Evolutionary conservation across 805 yeast genomes (phyloP).

Genomic region (Cyberlindnera mrakii): DNA sequence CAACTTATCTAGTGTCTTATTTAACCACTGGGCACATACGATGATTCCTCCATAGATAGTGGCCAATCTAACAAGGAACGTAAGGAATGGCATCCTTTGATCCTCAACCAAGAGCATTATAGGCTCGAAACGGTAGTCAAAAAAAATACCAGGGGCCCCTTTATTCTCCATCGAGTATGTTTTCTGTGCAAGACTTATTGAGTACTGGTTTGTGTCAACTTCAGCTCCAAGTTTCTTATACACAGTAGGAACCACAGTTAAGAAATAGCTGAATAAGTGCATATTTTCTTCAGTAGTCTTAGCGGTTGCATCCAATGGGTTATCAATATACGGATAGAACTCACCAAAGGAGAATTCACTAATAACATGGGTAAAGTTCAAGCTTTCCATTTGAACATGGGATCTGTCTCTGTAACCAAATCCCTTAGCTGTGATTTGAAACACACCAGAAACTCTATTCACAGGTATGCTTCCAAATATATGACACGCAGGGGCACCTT

Average conservation of each 20-base stretch:
- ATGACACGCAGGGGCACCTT: conserved; percentile 73
- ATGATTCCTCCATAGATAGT: conserved; percentile 82
- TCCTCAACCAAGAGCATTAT: conserved; percentile 66
- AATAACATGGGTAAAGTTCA: conserved; percentile 81
- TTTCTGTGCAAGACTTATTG: conserved; percentile 50
- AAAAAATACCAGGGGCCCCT: conserved; percentile 68
- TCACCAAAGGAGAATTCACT: conserved; percentile 88
- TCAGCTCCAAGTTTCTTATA: conserved; percentile 64
- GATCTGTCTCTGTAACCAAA: conserved; percentile 46
- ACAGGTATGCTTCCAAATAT: conserved; percentile 79
- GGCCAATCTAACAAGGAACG: conserved; percentile 69
- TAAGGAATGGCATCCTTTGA: conserved; percentile 66
- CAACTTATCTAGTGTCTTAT: conserved; percentile 49
- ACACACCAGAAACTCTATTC: conserved; percentile 78
- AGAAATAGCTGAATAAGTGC: conserved; percentile 55
- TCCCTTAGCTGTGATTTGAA: conserved; percentile 79
- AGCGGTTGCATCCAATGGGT: conserved; percentile 80
- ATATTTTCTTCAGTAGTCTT: conserved; percentile 43
- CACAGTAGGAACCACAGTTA: conserved; percentile 80
- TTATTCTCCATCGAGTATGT: conserved; percentile 14
- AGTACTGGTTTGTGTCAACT: conserved; percentile 81
- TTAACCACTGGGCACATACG: conserved; percentile 62
- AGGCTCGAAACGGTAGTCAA: conserved; percentile 87
- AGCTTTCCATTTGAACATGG: conserved; percentile 38
- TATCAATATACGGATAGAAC: conserved; percentile 77